Evolutionary conservation across 140 eudicot species (phyloP), one percentile per base, ranked within the genome.

Genomic region (Erigeron philadelphicus): DNA sequence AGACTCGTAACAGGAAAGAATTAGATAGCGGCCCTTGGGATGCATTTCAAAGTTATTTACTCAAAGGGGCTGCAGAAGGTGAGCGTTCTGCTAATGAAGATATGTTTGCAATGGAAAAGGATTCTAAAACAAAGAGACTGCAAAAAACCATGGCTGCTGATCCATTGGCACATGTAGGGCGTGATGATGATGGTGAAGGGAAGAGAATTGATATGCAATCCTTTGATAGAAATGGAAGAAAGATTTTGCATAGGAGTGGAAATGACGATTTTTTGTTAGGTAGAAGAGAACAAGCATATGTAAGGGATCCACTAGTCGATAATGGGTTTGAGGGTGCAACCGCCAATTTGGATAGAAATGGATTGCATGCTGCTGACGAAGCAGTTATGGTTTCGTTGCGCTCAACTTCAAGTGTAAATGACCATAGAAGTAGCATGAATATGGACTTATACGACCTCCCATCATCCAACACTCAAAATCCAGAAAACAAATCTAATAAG

Each of bases 1-100:
- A 77, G 67, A 67, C 74, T 68, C 43, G 17, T 42, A 56, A 50
- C 46, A 80, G 69, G 65, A 79, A 82, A 59, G 85, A 87, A 59
- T 64, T 80, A 61, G 95, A 85, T 57, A 82, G 81, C 9, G 84
- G 85, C 38, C 83, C 83, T 72, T 92, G 98, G 98, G 86, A 81
- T 70, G 98, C 98, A 41, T 92, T 92, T 75, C 95, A 92, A 72
- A 83, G 75, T 74, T 92, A 78, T 67, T 67, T 92, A 65, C 82
- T 92, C 72, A 82, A 78, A 50, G 92, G 89, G 49, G 86, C 79
- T 49, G 85, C 64, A 63, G 90, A 92, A 84, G 83, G 76, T 68
- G 82, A 75, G 45, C 66, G 67, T 48, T 35, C 81, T 45, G 50
- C 67, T 16, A 78, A 74, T 64, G 78, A 75, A 53, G 82, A 80